Percentiles rank a stretch among this genome's conserved stretches.
Conservation (phyloP, 208 protist species). For the Leptomonas pyrrhocoris region DNA sequence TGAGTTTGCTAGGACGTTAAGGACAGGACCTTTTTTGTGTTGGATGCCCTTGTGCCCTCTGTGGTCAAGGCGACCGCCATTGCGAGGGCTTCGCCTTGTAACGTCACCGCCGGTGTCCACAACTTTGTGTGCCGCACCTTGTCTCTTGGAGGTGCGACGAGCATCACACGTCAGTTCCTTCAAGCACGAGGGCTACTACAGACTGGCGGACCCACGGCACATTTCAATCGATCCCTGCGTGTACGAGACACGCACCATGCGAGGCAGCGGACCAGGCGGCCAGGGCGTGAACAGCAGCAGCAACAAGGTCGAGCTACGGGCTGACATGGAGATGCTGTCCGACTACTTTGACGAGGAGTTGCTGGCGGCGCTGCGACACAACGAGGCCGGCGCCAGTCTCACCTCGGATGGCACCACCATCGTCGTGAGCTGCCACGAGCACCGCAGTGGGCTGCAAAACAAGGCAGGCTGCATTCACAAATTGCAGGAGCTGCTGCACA, state of each 20-base stretch:
- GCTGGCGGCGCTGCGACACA: slow-evolving; percentile 39
- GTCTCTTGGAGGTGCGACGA: neutral
- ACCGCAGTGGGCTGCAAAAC: slow-evolving; percentile 82
- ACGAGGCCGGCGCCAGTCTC: slow-evolving; percentile 45
- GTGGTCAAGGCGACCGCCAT: too few species aligned
- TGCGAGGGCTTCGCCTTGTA: too few species aligned
- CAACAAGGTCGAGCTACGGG: slow-evolving; percentile 87
- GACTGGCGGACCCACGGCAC: slow-evolving; percentile 41
- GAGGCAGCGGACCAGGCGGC: slow-evolving; percentile 82
- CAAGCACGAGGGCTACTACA: slow-evolving; percentile 65
- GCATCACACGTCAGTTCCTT: slow-evolving; percentile 65
- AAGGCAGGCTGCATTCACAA: slow-evolving; percentile 68
- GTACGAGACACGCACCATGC: slow-evolving; percentile 63
- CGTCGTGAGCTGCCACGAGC: slow-evolving; percentile 71
- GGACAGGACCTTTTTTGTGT: too few species aligned
- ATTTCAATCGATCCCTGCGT: slow-evolving; percentile 50
- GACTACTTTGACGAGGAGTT: slow-evolving; percentile 63
- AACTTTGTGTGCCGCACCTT: neutral
- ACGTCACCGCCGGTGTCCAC: neutral
- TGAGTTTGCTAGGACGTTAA: too few species aligned
- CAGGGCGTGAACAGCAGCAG: slow-evolving; percentile 86
- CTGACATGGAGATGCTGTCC: slow-evolving; percentile 49
- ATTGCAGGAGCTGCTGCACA: slow-evolving; percentile 63
- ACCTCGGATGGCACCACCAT: slow-evolving; percentile 59
- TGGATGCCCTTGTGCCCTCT: too few species aligned